These are phyloP conservation scores for Suhomyces terraborum DNA, from an alignment of 1,139 yeast species.

Conservation along the genomic window DNA sequence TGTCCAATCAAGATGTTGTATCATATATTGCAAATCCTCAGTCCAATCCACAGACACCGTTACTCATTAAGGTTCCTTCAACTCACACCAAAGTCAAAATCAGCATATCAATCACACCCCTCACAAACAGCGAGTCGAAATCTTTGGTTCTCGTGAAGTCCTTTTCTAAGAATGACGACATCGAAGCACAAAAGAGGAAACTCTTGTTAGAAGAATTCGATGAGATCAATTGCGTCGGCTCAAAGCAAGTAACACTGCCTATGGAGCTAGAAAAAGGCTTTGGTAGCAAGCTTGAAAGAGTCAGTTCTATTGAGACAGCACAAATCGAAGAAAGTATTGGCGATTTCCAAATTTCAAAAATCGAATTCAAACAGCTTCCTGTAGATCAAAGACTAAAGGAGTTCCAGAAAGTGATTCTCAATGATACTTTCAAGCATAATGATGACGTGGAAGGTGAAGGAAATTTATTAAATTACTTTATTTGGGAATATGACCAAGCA, in stretches of 20 bases:
- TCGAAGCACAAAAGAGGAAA: conserved; percentile 14
- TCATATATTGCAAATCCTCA: conserved; percentile 30
- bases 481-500: conserved; percentile 31
- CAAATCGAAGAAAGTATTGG: conserved; percentile 2
- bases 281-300: neutral
- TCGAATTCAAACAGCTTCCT: conserved; percentile 31
- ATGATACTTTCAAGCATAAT: conserved; percentile 30
- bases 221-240: neutral
- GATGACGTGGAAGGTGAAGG: conserved; percentile 24
- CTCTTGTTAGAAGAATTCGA: neutral
- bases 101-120: conserved; percentile 27
- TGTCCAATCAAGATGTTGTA: conserved; percentile 18
- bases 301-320: conserved; percentile 5
- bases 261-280: neutral
- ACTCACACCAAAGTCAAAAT: conserved; percentile 28
- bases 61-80: conserved; percentile 31
- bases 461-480: conserved; percentile 28
- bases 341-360: conserved; percentile 27
- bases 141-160: conserved; percentile 35
- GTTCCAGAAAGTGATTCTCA: conserved; percentile 32
- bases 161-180: conserved; percentile 15
- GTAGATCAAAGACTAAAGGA: conserved; percentile 22
- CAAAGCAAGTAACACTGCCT: neutral
- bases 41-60: conserved; percentile 22
- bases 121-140: conserved; percentile 13